Conservation (phyloP, 1,284 basidiomycete genomes). For the Lentinula novae-zelandiae region DNA sequence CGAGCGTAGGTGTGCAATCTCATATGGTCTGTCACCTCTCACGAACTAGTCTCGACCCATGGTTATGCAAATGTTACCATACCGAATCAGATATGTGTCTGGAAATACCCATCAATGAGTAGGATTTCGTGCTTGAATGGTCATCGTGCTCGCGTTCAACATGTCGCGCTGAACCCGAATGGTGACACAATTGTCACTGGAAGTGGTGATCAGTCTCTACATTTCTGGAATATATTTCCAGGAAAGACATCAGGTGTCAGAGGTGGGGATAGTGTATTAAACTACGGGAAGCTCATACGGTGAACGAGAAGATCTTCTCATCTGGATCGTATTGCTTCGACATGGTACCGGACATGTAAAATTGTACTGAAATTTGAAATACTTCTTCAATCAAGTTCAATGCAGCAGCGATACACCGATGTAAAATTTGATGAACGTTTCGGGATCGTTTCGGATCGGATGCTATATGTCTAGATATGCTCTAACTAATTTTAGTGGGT, state of each 20-base stretch:
- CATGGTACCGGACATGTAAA: too few species aligned
- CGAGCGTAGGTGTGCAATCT: conserved; percentile 86
- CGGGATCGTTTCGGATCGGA: too few species aligned
- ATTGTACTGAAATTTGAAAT: too few species aligned
- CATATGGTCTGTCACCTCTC: conserved; percentile 93
- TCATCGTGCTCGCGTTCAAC: conserved; percentile 91
- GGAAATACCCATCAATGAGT: conserved; percentile 91
- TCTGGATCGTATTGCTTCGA: too few species aligned
- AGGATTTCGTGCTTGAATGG: conserved; percentile 94
- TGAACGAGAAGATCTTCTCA: conserved; percentile 19
- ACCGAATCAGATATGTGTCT: conserved; percentile 98
- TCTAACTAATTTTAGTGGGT: too few species aligned
- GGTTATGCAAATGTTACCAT: conserved; percentile 92
- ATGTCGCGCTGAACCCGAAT: conserved; percentile 94
- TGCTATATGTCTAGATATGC: too few species aligned
- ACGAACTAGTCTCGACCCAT: conserved; percentile 97
- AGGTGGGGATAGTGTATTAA: conserved; percentile 43
- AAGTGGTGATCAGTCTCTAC: conserved; percentile 94
- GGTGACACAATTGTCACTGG: conserved; percentile 98
- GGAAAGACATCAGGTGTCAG: conserved; percentile 50
- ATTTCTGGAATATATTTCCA: conserved; percentile 95
- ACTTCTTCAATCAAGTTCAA: too few species aligned
- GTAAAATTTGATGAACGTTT: too few species aligned
- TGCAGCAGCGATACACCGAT: too few species aligned
- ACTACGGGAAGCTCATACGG: conserved; percentile 62